phyloP scores from a whole-genome alignment of 1,139 yeast species.

The Zhuliangozyma blackwelliae region DNA sequence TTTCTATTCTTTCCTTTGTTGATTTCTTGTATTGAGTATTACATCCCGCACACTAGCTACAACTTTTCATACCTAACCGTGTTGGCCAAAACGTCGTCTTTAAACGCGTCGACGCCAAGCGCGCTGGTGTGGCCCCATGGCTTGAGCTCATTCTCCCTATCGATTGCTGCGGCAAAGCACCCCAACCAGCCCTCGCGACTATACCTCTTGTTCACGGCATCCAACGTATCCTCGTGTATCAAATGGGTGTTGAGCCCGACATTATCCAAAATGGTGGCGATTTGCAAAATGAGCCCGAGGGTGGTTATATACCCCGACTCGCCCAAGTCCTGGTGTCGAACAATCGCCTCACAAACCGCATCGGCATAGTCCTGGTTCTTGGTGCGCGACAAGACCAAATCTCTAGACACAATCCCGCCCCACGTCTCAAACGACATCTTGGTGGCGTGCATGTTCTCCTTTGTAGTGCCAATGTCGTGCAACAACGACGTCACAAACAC shows the following conservation, averaged over 20 bases:
- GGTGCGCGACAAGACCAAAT: constrained; percentile 22
- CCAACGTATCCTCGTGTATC: constrained; percentile 28
- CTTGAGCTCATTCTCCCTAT: constrained; percentile 26
- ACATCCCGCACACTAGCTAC: constrained; percentile 1
- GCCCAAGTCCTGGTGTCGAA: constrained; percentile 37
- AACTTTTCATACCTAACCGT: constrained; percentile 19
- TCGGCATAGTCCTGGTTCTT: constrained; percentile 30
- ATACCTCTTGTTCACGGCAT: constrained; percentile 23
- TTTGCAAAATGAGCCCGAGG: constrained; percentile 32
- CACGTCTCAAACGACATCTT: constrained; percentile 37
- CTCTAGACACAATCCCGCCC: constrained; percentile 32
- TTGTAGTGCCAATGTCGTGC: constrained; percentile 37
- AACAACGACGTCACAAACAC: constrained; percentile 30
- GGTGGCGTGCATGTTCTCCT: constrained; percentile 31
- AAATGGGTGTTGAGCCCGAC: constrained; percentile 30
- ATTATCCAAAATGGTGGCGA: constrained; percentile 34
- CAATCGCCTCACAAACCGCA: constrained; percentile 37
- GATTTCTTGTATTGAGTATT: not conserved
- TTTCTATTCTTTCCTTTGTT: not conserved
- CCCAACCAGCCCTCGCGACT: constrained; percentile 30
- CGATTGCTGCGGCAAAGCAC: constrained; percentile 35
- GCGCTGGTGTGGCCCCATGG: constrained; percentile 38
- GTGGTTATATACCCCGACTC: constrained; percentile 32
- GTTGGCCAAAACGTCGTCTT: constrained; percentile 27
- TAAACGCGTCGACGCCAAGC: constrained; percentile 30